Evolutionary conservation across 306 rosid genomes (phyloP), one percentile per base, ranked within the genome.

Genomic region (Calophaca sinica): DNA sequence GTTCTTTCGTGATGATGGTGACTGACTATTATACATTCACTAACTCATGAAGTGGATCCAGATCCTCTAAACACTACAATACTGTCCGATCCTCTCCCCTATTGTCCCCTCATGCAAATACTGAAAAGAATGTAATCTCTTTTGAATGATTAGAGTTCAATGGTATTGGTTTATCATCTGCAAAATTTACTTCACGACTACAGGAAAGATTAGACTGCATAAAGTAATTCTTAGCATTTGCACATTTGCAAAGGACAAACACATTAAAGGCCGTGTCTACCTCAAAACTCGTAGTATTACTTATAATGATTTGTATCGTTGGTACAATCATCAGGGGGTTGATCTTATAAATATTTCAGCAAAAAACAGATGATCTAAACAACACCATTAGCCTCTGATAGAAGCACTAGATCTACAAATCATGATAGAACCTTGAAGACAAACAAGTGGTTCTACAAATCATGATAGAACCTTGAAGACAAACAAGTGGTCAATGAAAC

Each of bases 201-300:
- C 33, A 7, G 32, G 41, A 58, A 58, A 58, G 41, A 58, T 31
- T 5, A 62, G 3, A 62, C 13, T 38, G 68, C 13, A 38, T 39
- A 39, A 62, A 15, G 68, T 42, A 57, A 7, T 49, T 49, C 81
- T 15, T 12, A 33, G 41, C 46, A 65, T 8, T 11, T 38, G 11
- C 26, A 54, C 41, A 77, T 38, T 36, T 9, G 65, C 65, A 78
- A 51, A 54, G 9, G 35, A 64, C 61, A 58, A 33, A 70, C 36
- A 51, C 26, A 28, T 32, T 20, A 67, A 64, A 9, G 42, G 63
- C 13, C 50, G 5, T 7, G 48, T 14, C 14, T 1, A 65, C 64
- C 39, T 74, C 79, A 75, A 73, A 73, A 75, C 74, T 60, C 10
- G 44, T 36, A 60, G n/a, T 70, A 63, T 44, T 70, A 46, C 79